phyloP scores from a whole-genome alignment of 768 basidiomycete genomes.

The Tulasnella calospora region DNA sequence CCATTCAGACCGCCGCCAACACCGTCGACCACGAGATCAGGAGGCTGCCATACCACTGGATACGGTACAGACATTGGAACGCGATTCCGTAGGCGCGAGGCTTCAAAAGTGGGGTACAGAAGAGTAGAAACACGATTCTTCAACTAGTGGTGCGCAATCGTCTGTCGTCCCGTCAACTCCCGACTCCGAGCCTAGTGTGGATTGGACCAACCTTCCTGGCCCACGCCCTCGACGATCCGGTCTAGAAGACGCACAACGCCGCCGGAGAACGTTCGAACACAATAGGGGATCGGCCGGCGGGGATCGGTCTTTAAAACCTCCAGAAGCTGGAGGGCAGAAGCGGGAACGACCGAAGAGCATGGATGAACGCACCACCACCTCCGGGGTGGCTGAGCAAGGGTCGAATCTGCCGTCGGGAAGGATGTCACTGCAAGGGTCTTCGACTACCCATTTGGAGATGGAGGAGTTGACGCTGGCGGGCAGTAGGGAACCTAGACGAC shows the following conservation, averaged over 20 bases:
- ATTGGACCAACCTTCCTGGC: background rate
- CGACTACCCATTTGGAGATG: background rate
- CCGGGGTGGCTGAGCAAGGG: background rate
- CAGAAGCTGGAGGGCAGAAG: background rate
- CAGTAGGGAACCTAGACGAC: background rate
- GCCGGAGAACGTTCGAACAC: background rate
- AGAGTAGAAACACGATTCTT: background rate
- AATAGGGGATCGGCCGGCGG: background rate
- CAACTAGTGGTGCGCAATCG: background rate
- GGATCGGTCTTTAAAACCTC: background rate
- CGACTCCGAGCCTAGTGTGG: background rate
- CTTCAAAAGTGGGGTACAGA: background rate
- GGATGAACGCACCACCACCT: background rate
- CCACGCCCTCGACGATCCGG: background rate
- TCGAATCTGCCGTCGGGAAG: background rate
- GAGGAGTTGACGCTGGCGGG: conserved; percentile 1
- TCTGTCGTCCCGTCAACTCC: background rate
- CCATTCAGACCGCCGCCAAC: background rate
- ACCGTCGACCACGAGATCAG: background rate
- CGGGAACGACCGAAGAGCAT: background rate
- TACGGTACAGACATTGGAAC: background rate
- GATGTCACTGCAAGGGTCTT: background rate
- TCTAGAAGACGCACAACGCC: background rate
- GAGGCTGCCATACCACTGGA: background rate
- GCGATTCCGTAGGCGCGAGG: background rate